Percentiles rank a stretch among this genome's conserved stretches.
Conservation (phyloP, 2,329 filamentous ascomycete genomes). For the Cytospora mali region DNA sequence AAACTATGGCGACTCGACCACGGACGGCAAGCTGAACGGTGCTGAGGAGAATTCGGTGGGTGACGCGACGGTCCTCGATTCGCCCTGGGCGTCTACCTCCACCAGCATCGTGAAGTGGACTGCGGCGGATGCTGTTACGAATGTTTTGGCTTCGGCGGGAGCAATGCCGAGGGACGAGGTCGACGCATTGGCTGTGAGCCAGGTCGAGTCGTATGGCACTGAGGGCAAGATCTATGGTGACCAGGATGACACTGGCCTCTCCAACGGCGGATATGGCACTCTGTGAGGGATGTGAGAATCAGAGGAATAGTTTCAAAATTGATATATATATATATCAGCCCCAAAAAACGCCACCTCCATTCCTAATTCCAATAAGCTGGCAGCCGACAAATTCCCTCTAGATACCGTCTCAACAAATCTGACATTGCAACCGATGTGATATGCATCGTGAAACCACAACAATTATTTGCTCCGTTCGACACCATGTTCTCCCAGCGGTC, state of each 20-base stretch:
- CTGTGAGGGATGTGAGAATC: not conserved
- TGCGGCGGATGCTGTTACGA: conserved; percentile 40
- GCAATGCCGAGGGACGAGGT: conserved; percentile 38
- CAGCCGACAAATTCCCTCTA: too few relatives aligned
- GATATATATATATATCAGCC: not conserved
- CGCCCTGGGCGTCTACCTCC: conserved; percentile 32
- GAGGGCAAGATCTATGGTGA: conserved; percentile 32
- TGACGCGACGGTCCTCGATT: conserved; percentile 20
- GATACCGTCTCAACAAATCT: too few relatives aligned
- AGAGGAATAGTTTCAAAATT: not conserved
- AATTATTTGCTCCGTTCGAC: too few relatives aligned
- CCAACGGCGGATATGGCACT: conserved; percentile 35
- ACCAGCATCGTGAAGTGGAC: conserved; percentile 33
- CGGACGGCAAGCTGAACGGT: conserved; percentile 29
- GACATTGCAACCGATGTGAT: too few relatives aligned
- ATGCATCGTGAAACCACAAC: too few relatives aligned
- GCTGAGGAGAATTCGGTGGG: conserved; percentile 26
- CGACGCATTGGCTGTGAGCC: conserved; percentile 33
- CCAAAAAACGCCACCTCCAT: not conserved
- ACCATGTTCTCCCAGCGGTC: too few relatives aligned
- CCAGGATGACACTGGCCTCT: conserved; percentile 33
- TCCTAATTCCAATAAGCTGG: too few relatives aligned
- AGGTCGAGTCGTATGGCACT: conserved; percentile 31
- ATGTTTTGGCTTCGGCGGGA: conserved; percentile 41
- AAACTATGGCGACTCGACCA: conserved; percentile 43